A percentile compares a stretch with the other conserved stretches of the same genome.
Conservation (phyloP, 1,284 basidiomycete species). For the Pseudozyma tsukubaensis region DNA sequence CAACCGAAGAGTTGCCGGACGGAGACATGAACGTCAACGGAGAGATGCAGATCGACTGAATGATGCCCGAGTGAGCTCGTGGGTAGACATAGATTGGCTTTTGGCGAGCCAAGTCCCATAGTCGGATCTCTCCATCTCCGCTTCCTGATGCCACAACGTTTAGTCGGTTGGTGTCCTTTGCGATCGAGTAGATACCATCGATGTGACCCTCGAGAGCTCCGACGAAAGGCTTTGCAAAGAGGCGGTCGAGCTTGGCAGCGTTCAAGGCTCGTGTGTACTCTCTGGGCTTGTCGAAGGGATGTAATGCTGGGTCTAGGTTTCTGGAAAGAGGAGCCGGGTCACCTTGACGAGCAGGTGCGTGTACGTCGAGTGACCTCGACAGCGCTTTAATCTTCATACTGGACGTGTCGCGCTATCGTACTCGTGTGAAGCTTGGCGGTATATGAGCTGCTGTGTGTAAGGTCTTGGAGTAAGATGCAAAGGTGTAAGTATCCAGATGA, state of each 20-base stretch:
- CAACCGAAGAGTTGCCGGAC: slow-evolving; percentile 53
- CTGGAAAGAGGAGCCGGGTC: slow-evolving; percentile 87
- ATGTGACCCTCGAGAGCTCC: slow-evolving; percentile 90
- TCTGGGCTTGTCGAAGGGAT: slow-evolving; percentile 90
- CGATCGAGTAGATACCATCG: slow-evolving; percentile 92
- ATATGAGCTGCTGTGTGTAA: background rate
- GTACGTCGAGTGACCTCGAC: slow-evolving; percentile 82
- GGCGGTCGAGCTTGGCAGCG: slow-evolving; percentile 93
- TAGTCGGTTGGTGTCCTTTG: slow-evolving; percentile 81
- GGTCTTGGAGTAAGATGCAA: background rate
- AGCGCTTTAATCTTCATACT: slow-evolving; percentile 83
- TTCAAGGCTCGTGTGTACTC: slow-evolving; percentile 94
- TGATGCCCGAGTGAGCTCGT: slow-evolving; percentile 89
- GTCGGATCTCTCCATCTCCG: slow-evolving; percentile 92
- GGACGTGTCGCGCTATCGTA: background rate
- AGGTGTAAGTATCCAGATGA: background rate
- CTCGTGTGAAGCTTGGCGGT: background rate
- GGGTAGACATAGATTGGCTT: slow-evolving; percentile 78
- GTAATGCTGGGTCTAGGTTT: slow-evolving; percentile 91
- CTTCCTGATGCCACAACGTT: slow-evolving; percentile 90
- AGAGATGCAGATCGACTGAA: slow-evolving; percentile 79
- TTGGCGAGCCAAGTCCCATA: slow-evolving; percentile 84
- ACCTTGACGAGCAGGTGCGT: slow-evolving; percentile 75
- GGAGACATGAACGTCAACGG: slow-evolving; percentile 72
- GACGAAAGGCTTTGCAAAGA: slow-evolving; percentile 97